Percentiles rank a stretch among this genome's conserved stretches.
phyloP scores from a whole-genome alignment of 2,329 filamentous ascomycete genomes.

The Amauroascus niger region DNA sequence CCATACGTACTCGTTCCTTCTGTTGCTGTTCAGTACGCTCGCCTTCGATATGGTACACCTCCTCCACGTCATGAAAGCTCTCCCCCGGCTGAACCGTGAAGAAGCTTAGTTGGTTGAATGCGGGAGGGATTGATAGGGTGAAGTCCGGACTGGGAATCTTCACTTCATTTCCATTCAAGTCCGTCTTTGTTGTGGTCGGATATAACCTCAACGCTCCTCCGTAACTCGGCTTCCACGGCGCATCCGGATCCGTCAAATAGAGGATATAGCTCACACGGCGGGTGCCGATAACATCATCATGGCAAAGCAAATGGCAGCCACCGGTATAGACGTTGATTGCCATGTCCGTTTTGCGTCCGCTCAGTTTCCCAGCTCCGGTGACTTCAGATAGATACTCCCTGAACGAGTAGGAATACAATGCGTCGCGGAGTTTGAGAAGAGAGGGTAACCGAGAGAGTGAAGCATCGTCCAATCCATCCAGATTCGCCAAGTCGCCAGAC shows the following conservation, averaged over 20 bases:
- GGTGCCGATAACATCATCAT: constrained; percentile 98
- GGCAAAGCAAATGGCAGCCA: constrained; percentile 88
- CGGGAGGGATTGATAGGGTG: constrained; percentile 75
- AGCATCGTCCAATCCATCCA: constrained; percentile 82
- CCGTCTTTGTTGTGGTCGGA: constrained; percentile 57
- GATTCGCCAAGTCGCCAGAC: constrained; percentile 91
- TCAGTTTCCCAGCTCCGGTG: constrained; percentile 76
- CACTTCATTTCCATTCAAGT: constrained; percentile 62
- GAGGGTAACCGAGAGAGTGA: constrained; percentile 80
- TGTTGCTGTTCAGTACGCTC: constrained; percentile 50
- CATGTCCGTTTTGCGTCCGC: constrained; percentile 94
- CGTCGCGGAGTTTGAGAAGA: constrained; percentile 83
- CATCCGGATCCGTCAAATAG: constrained; percentile 87
- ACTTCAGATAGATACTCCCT: constrained; percentile 79
- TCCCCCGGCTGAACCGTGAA: constrained; percentile 97
- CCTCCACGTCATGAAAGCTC: constrained; percentile 98
- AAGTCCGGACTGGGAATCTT: constrained; percentile 71
- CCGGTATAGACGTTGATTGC: constrained; percentile 98
- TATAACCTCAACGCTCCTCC: constrained; percentile 85
- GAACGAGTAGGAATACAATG: constrained; percentile 83
- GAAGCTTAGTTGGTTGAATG: constrained; percentile 96
- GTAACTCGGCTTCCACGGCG: constrained; percentile 82
- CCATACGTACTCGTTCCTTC: constrained; percentile 68
- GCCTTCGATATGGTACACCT: constrained; percentile 68
- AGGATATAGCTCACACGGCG: constrained; percentile 93